A percentile compares a stretch with the other conserved stretches of the same genome.
Evolutionary conservation across 2,329 filamentous ascomycete species (phyloP).

Genomic region (Epicoccum nigrum): DNA sequence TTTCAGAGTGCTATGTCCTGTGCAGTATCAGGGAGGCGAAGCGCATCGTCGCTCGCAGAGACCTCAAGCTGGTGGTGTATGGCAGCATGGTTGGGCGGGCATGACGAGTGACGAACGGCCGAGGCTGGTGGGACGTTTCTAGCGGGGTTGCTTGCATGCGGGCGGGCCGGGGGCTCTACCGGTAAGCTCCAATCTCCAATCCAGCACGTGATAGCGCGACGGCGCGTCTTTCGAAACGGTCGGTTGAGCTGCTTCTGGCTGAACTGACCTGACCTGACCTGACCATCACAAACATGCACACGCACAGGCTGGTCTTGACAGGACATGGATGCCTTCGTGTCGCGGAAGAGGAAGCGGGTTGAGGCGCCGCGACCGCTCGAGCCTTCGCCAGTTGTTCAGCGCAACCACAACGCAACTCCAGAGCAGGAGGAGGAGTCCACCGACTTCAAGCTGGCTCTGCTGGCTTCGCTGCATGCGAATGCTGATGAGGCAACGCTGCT

Average conservation of each 20-base stretch:
- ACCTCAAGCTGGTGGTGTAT: constrained; percentile 21
- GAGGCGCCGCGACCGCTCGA: constrained; percentile 13
- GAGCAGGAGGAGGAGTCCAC: constrained; percentile 73
- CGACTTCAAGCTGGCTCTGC: constrained; percentile 83
- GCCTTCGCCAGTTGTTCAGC: constrained; percentile 1
- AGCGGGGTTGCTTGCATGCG: constrained; percentile 20
- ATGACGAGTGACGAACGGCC: constrained; percentile 28
- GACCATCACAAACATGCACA: background rate
- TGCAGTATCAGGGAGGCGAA: constrained; percentile 4
- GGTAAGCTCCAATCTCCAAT: too few relatives aligned
- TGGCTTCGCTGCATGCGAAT: constrained; percentile 76
- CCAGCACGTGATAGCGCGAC: constrained; percentile 23
- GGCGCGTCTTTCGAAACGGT: constrained; percentile 7
- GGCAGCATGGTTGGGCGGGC: constrained; percentile 26
- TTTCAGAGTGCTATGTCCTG: constrained; percentile 19
- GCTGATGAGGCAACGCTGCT: constrained; percentile 71
- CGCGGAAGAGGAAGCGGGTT: constrained; percentile 43
- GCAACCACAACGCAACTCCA: background rate
- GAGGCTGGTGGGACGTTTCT: constrained; percentile 29
- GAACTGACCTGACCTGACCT: constrained; percentile 1
- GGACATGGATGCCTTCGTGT: constrained; percentile 49
- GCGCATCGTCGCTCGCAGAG: constrained; percentile 26
- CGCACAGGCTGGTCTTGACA: background rate
- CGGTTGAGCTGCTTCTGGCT: too few relatives aligned
- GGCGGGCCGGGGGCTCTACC: too few relatives aligned